Conservation (phyloP, 257 asterid species). For the Nicotiana paniculata region DNA sequence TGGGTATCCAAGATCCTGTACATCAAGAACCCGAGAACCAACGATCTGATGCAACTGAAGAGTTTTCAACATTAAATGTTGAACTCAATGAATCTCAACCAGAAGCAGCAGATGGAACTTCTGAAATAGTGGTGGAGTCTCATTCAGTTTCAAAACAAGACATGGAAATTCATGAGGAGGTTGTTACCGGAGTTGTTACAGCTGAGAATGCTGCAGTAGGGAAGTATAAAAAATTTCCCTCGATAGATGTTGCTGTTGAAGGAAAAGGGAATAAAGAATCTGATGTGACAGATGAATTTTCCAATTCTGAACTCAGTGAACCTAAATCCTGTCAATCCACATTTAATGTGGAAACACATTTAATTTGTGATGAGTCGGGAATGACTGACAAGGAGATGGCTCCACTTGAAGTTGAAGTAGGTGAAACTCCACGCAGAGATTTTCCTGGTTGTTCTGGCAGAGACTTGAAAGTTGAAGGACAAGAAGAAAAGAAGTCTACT, state of each 20-base stretch:
- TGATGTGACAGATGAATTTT: not conserved
- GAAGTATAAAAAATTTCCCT: not conserved
- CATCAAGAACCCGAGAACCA: constrained; percentile 2
- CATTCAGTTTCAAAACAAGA: not conserved
- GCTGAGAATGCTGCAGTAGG: not conserved
- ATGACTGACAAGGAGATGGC: constrained; percentile 2
- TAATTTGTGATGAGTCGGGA: not conserved
- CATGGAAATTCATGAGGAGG: not conserved
- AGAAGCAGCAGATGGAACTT: not conserved
- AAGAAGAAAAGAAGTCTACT: constrained; percentile 4
- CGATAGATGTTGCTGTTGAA: not conserved
- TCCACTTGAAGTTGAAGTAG: constrained; percentile 7
- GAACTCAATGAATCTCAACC: not conserved
- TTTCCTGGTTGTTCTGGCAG: not conserved
- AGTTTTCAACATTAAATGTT: not conserved
- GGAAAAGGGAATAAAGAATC: constrained; percentile 1
- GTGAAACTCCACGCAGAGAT: constrained; percentile 2
- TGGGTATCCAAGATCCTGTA: not conserved
- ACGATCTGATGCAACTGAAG: not conserved
- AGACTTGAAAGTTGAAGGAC: constrained; percentile 13
- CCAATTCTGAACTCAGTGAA: not conserved
- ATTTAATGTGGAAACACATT: not conserved
- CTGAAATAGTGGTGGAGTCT: not conserved
- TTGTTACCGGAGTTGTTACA: not conserved
- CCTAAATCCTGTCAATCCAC: not conserved